These are phyloP conservation scores for Endoconidiophora laricicola DNA, from an alignment of 2,329 filamentous ascomycete species.

Conservation along the genomic window DNA sequence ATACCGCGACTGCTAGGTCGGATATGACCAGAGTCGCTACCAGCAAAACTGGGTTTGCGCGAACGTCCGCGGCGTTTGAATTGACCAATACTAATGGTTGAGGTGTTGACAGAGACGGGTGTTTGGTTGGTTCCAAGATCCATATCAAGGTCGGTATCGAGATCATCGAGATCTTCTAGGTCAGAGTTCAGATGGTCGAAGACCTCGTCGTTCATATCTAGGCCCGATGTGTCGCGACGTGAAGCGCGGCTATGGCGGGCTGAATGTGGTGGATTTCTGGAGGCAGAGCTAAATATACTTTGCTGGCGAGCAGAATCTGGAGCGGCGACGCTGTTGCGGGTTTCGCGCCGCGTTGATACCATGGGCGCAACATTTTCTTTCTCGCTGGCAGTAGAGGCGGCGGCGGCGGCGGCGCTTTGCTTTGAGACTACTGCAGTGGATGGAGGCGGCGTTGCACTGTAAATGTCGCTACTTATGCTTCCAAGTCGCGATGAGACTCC, in stretches of 20 bases:
- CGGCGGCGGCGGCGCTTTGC: neutral
- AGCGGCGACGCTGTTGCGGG: neutral
- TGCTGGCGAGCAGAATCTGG: neutral
- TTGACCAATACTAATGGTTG: constrained; percentile 29
- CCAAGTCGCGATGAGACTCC: constrained; percentile 17
- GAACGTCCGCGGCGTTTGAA: constrained; percentile 30
- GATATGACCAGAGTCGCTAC: constrained; percentile 34
- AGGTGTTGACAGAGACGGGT: constrained; percentile 25
- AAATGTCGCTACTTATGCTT: constrained; percentile 11
- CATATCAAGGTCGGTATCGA: constrained; percentile 24
- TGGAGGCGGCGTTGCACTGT: constrained; percentile 11
- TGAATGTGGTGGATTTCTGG: neutral
- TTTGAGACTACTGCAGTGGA: neutral
- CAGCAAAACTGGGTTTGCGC: constrained; percentile 33
- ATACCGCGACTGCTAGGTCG: constrained; percentile 34
- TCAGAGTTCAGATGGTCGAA: constrained; percentile 26
- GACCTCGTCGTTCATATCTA: constrained; percentile 32
- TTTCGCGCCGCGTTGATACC: neutral
- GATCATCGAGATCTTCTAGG: constrained; percentile 21
- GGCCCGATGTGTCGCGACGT: constrained; percentile 27
- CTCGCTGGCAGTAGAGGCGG: constrained; percentile 1
- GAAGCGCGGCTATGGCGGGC: constrained; percentile 10
- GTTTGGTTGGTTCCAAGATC: neutral
- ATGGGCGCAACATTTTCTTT: constrained; percentile 5
- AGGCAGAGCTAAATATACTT: neutral